Evolutionary conservation across 768 basidiomycete species (phyloP), one percentile per base, ranked within the genome.

Genomic region (Amanita molliuscula): DNA sequence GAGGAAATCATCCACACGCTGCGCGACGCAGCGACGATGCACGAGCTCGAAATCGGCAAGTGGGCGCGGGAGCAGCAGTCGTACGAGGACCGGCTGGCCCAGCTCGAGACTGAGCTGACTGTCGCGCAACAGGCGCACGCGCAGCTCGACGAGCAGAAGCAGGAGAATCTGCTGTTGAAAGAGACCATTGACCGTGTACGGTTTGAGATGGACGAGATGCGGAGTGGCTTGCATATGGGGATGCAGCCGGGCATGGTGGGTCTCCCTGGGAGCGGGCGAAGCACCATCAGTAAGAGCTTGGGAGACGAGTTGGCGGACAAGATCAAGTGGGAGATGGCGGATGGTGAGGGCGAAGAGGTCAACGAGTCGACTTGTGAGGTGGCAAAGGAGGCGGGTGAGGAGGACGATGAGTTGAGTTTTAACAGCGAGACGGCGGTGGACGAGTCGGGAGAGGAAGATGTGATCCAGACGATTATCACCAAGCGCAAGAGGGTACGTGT

Each of bases 181-280:
- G 94, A 97, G 72, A 96, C 93, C 1, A 97, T 97, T 56, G 93
- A 96, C 62, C 77, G 92, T 42, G 84, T 96, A 78, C 76, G 89
- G 28, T 95, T 85, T 55, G 94, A 97, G 58, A 80, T 97, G 75
- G 93, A 97, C 57, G 91, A 94, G 65, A 78, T 94, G 73, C 75
- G 91, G 35, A 78, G 68, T 47, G 68, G 71, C 4, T 62, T 67
- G 34, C 65, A 59, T 26, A 65, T 35, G 66, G 65, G n/a, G 57
- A 53, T 18, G 62, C 60, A 35, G 59, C 62, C 10, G 68, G 67
- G 10, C 63, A 68, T 0, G 65, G 67, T 11, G 76, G 72, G 28
- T 59, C 41, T 20, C 3, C 51, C 55, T 42, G 69, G 67, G 36
- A 89, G 81, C 58, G 68, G 63, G 15, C 66, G 66, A 28, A 77